phyloP scores from a whole-genome alignment of 768 basidiomycete genomes.

The Tricholoma furcatifolium region DNA sequence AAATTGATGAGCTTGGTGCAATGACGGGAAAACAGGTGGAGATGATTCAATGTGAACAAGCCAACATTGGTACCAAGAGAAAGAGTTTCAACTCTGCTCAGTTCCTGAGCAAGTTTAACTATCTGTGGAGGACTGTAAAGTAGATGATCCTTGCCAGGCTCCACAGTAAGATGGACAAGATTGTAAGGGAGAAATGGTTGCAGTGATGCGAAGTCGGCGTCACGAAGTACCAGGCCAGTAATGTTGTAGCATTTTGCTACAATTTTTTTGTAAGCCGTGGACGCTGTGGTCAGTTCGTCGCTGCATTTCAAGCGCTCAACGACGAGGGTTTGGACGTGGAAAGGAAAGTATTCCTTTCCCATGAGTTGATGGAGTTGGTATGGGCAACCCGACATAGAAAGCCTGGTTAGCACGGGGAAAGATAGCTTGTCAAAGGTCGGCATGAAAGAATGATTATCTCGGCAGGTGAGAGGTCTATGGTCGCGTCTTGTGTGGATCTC shows the following conservation, averaged over 20 bases:
- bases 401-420: neutral
- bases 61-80: neutral
- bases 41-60: neutral
- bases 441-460: neutral
- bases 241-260: neutral
- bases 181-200: neutral
- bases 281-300: neutral
- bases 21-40: neutral
- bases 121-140: neutral
- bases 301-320: neutral
- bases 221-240: neutral
- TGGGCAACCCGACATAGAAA: neutral
- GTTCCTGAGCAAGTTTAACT: neutral
- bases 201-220: neutral
- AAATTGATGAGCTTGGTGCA: neutral
- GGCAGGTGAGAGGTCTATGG: neutral
- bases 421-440: neutral
- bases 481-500: neutral
- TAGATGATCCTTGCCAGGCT: neutral
- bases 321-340: neutral
- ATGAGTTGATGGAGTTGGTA: neutral
- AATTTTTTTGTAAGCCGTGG: neutral
- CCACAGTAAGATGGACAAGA: neutral
- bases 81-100: neutral
- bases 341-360: neutral